Percentiles rank a stretch among this genome's conserved stretches.
These are phyloP conservation scores for Salix caprea DNA, from an alignment of 345 rosid genomes.

Conservation along the genomic window DNA sequence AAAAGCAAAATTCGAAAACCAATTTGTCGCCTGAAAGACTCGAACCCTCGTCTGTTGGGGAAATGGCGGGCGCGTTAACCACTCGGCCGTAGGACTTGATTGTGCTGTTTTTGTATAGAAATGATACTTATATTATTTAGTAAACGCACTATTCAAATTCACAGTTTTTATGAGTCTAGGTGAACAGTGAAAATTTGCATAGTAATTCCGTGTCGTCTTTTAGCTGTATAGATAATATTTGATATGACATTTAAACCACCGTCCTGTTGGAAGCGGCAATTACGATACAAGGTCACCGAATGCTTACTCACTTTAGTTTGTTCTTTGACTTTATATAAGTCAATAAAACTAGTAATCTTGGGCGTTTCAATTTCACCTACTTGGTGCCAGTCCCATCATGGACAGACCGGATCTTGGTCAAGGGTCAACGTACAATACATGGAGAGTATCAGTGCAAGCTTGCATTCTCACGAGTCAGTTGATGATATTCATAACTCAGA, in stretches of 20 bases:
- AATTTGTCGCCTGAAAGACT: too few relatives aligned
- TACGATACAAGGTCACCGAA: constrained; percentile 53
- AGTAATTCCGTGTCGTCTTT: too few relatives aligned
- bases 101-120: too few relatives aligned
- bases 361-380: neutral
- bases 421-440: constrained; percentile 27
- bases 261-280: constrained; percentile 49
- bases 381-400: constrained; percentile 52
- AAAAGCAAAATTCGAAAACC: too few relatives aligned
- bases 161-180: too few relatives aligned
- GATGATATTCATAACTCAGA: constrained; percentile 45
- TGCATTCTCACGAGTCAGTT: constrained; percentile 45
- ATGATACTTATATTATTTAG: too few relatives aligned
- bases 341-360: neutral
- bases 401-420: constrained; percentile 53
- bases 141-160: too few relatives aligned
- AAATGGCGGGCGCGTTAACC: too few relatives aligned
- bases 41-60: too few relatives aligned
- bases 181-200: too few relatives aligned
- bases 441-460: constrained; percentile 24
- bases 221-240: too few relatives aligned
- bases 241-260: constrained; percentile 51
- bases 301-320: neutral
- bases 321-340: neutral
- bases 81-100: too few relatives aligned